Base-by-base conservation (phyloP, 495 filamentous ascomycete species). In the Cenococcum geophilum region DNA sequence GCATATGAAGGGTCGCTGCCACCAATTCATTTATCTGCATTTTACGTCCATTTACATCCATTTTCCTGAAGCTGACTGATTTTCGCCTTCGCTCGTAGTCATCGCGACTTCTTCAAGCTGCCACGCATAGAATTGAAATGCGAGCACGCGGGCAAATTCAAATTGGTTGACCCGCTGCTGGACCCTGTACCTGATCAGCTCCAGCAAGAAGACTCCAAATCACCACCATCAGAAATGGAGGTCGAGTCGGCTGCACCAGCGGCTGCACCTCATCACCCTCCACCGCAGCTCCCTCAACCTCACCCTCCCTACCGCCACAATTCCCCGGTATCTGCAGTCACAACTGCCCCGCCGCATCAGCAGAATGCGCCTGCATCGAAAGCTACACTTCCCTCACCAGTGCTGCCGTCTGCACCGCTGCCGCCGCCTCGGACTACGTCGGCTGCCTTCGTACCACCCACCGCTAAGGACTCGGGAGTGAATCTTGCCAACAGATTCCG, bases 71-170 rank as follows among this genome's bases (percentile, higher is more conserved):
- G 27, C 27, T 32, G 27, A 32, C 27, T 32, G 27, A 32, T 32
- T 32, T 32, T 23, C 25, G 18, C 49, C 25, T 9, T 11, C 6
- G 14, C 49, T 9, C 51, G 22, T 58, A 68, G 66, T 16, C 55
- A 52, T 35, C 62, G 66, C 52, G 59, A 65, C 50, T 63, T 68
- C 36, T 68, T 68, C 59, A 68, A 68, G 47, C 59, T 68, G 20
- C 37, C 66, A 27, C 55, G 52, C 43, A 68, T 68, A 43, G 32
- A 60, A 37, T 59, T 68, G 58, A 58, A 52, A 66, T 68, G 59
- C 66, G 60, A 68, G 36, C 47, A 27, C 11, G 18, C 23, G 16
- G 37, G 37, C 25, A 34, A 40, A 8, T 52, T 23, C 21, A 32
- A 52, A n/a, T 32, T 23, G 21, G 49, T 52, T 32, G 49, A 52